Base-by-base conservation (phyloP, 1,284 basidiomycete species). In the Microbotryum scabiosae region DNA sequence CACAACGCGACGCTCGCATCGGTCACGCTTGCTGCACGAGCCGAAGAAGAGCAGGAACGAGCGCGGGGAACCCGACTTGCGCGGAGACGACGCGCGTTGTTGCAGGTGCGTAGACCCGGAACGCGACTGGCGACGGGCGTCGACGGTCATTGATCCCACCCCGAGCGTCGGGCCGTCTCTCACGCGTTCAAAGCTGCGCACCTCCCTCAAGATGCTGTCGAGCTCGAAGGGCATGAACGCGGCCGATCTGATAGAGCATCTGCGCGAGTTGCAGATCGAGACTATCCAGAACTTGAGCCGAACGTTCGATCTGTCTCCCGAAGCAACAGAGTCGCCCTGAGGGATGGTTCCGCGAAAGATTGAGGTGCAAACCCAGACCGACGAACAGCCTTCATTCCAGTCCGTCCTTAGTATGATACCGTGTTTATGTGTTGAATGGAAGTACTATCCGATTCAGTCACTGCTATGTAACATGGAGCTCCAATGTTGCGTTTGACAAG, bases 181-280 rank as follows among this genome's bases (percentile, higher is more conserved):
- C 59, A 60, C 48, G 41, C 52, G 53, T 43, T 18, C 30, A 26
- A 66, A 88, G 87, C 81, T 88, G 51, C 79, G 81, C 54, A 83
- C 83, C 0, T 84, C 87, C 69, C 79, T 88, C 7, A 79, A 75
- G 0, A 87, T 89, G 74, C 82, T 82, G 1, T 75, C 82, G 32
- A 81, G 85, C 26, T 78, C 88, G 67, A 86, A 85, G 14, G 76
- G 82, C 4, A 77, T 88, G 25, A 85, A 85, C 2, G 82, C 85
- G 59, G 77, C 79, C 62, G 86, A 86, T 56, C 76, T 90, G 2
- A 71, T 82, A 14, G 75, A 75, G 1, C 86, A 87, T 69, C 76
- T 90, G 47, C 77, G 77, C 45, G 79, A 83, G 32, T 80, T 88
- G 66, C 87, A 90, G 72, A 79, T 77, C 57, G 83, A 87, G 51